Evolutionary conservation across 768 basidiomycete species (phyloP), one percentile per base, ranked within the genome.

Genomic region (Lactarius pseudohatsudake): DNA sequence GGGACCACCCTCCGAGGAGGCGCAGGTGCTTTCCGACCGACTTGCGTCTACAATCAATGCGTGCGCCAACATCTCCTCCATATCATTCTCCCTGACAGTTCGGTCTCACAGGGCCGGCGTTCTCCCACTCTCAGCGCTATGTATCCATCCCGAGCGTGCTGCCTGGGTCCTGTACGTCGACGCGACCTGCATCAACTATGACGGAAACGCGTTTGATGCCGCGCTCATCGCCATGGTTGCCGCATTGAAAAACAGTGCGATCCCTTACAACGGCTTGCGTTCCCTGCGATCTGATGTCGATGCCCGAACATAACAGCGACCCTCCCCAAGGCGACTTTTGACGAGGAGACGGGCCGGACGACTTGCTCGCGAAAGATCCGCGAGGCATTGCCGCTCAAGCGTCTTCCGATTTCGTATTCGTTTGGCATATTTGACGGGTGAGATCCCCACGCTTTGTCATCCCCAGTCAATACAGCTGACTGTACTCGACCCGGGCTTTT

Each of bases 121-220:
- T 16, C 69, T 98, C 9, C 80, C 90, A 0, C 82, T 88, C 2
- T 75, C 81, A 2, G 85, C 87, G 4, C 84, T 98, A 3, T 89
- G 89, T 74, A 97, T 99, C 64, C 82, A 90, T 18, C 84, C 85
- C 0, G 87, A 86, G 3, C 92, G 90, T 74, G 84, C 93, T 0
- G 94, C 81, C 0, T 99, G 95, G 94, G 90, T 90, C 34, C 82
- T 98, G n/a, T 98, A 98, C 73, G 83, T 98, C 71, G 97, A 99
- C 70, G 86, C 92, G 34, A 92, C 90, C 0, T 98, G 96, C 74
- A 92, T 99, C 70, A 98, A 97, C 78, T 97, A 96, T 74, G 96
- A 98, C 75, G 97, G 97, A 6, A 98, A 98, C 73, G 90, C 84
- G 1, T 94, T 96, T 66, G 97, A 99, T 70, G 94, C 97, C 0